These are phyloP conservation scores for Cordyceps javanica DNA, from an alignment of 2,329 filamentous ascomycete genomes.

Conservation along the genomic window DNA sequence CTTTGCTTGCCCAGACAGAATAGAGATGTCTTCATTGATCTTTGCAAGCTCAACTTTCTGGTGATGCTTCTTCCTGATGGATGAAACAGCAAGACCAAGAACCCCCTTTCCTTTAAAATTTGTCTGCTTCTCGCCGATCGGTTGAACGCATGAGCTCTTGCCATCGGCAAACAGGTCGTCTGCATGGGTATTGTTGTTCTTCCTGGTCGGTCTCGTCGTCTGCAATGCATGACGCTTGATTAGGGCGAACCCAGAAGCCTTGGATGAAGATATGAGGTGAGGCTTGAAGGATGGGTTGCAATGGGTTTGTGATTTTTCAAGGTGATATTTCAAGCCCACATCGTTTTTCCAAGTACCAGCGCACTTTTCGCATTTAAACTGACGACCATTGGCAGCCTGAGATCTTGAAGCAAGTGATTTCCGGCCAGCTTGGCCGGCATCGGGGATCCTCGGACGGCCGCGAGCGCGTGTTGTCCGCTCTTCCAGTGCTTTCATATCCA, in stretches of 20 bases:
- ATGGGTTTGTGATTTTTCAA: slow-evolving; percentile 45
- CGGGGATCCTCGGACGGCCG: slow-evolving; percentile 1
- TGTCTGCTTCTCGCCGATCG: no score
- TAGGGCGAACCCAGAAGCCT: slow-evolving; percentile 11
- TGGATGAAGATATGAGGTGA: slow-evolving; percentile 11
- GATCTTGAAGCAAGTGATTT: background rate
- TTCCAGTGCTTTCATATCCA: background rate
- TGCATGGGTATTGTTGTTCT: background rate
- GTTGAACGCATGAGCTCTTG: background rate
- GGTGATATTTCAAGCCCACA: slow-evolving; percentile 52
- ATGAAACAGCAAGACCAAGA: background rate
- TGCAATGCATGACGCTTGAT: background rate
- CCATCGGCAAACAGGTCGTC: background rate
- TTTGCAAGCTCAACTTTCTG: slow-evolving; percentile 1
- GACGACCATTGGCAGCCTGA: slow-evolving; percentile 14
- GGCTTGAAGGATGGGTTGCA: slow-evolving; percentile 43
- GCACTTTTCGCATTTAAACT: slow-evolving; percentile 47
- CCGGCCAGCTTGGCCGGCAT: slow-evolving; percentile 13
- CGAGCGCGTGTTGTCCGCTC: background rate
- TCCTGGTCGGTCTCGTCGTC: background rate
- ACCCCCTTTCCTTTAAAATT: background rate
- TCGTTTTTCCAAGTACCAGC: slow-evolving; percentile 52
- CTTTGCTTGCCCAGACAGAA: slow-evolving; percentile 3
- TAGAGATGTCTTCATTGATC: background rate
- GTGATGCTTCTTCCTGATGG: background rate